Base-by-base conservation (phyloP, 768 basidiomycete species). In the Lactifluus subvellereus region DNA sequence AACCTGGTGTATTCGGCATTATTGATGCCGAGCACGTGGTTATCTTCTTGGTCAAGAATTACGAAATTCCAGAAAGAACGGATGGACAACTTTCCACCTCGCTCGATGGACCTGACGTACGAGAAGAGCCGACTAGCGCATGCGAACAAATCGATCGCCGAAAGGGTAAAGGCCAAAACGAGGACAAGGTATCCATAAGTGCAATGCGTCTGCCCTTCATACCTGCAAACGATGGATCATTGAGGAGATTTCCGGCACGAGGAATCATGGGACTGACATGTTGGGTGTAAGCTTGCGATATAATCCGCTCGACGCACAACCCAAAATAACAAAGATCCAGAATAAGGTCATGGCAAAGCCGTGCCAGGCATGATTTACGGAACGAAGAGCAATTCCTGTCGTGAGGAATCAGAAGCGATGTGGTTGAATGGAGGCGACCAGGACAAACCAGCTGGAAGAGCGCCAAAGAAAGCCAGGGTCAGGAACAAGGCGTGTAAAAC, bases 231-330 rank as follows among this genome's bases (percentile, higher is more conserved):
- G 20, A 32, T 14, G 38, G 20, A n/a, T 30, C 20, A 22, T 27
- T 27, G n/a, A 64, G 6, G 10, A 16, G 32, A 14, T 42, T 27
- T 22, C n/a, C 14, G 42, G 47, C 9, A 52, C 43, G 45, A 14
- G 27, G n/a, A 79, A 87, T 70, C 74, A 38, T 4, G 4, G 45
- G 10, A 79, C 91, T 72, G 74, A 94, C 88, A 94, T 85, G 73
- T 95, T 80, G 3, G 91, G 91, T 0, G 91, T 93, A 55, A 87
- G 73, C 66, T 90, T 90, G 49, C 78, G 79, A 74, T 98, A 97
- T 27, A 90, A 71, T 2, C 79, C 79, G 68, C 87, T 87, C 22
- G 86, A 74, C 14, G 84, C 78, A 71, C 87, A 83, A 5, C 91
- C 91, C 45, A 95, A 71, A 1, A 77, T 72, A 57, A 79, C 76